Evolutionary conservation across 164 flowering plant genomes (phyloP).

Genomic region (Vitis riparia): DNA sequence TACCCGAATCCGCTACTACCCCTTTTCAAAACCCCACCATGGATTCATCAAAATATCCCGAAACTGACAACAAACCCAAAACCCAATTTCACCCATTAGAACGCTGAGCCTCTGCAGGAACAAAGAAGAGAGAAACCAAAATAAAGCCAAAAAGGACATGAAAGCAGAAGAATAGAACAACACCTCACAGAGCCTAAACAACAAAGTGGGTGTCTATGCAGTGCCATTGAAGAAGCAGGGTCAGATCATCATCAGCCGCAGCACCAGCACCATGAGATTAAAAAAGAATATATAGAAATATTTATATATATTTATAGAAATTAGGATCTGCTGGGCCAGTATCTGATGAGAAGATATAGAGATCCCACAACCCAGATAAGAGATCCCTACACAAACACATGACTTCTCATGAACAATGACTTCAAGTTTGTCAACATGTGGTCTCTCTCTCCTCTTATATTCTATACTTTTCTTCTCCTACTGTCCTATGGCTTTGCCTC

Average conservation of each 20-base stretch:
- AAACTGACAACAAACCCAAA: slow-evolving; percentile 6
- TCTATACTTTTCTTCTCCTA: slow-evolving; percentile 20
- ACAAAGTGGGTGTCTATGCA: background rate
- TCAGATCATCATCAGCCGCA: slow-evolving; percentile 14
- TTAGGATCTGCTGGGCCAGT: slow-evolving; percentile 32
- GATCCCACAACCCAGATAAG: slow-evolving; percentile 33
- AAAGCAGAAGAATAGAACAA: background rate
- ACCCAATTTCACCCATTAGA: slow-evolving; percentile 3
- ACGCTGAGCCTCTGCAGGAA: background rate
- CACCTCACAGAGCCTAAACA: background rate
- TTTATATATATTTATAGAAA: background rate
- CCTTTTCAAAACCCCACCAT: slow-evolving; percentile 4
- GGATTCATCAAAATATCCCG: slow-evolving; percentile 13
- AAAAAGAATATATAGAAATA: slow-evolving; percentile 3
- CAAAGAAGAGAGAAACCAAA: background rate
- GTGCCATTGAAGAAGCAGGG: slow-evolving; percentile 16
- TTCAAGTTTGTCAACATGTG: slow-evolving; percentile 34
- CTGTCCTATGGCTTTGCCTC: slow-evolving; percentile 7
- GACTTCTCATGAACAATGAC: slow-evolving; percentile 25
- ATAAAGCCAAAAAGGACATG: background rate
- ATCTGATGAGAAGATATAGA: slow-evolving; percentile 17
- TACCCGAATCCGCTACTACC: background rate
- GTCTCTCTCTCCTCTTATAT: slow-evolving; percentile 13
- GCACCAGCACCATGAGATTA: background rate
- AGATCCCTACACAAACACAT: slow-evolving; percentile 14